Percentiles rank a stretch among this genome's conserved stretches.
Evolutionary conservation across 352 stramenopile genomes (phyloP).

Genomic region (Phytophthora pistaciae): DNA sequence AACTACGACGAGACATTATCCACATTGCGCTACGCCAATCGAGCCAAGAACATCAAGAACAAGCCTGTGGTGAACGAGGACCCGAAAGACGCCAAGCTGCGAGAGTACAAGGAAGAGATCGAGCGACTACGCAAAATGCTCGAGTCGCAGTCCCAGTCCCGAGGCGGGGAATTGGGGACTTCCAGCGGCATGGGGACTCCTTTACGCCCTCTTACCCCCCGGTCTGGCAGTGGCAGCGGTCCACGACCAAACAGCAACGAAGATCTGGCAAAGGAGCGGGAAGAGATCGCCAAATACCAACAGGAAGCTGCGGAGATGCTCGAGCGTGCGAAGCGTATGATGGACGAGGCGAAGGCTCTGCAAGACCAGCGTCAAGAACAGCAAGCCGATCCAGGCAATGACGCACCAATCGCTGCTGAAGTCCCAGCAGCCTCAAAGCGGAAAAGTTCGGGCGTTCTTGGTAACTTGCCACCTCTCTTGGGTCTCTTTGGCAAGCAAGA

Average conservation of each 20-base stretch:
- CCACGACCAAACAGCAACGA: constrained; percentile 14
- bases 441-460: constrained; percentile 32
- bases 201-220: constrained; percentile 33
- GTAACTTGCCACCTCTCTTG: constrained; percentile 29
- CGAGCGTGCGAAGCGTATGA: constrained; percentile 71
- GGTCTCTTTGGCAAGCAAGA: constrained; percentile 36
- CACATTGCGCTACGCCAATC: constrained; percentile 96
- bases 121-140: constrained; percentile 87
- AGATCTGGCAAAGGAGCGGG: constrained; percentile 55
- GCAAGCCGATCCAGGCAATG: constrained; percentile 3
- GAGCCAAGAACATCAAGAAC: constrained; percentile 98
- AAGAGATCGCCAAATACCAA: constrained; percentile 75
- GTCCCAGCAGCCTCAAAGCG: not conserved
- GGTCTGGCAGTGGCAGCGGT: constrained; percentile 7
- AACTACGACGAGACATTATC: constrained; percentile 97
- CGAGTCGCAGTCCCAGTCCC: constrained; percentile 62
- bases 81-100: constrained; percentile 92
- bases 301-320: constrained; percentile 78
- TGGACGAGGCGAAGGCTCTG: constrained; percentile 73
- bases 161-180: constrained; percentile 36
- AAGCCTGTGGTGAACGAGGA: constrained; percentile 97
- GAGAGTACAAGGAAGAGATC: constrained; percentile 93
- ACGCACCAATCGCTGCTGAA: not conserved
- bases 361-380: constrained; percentile 29
- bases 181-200: constrained; percentile 56